Evolutionary conservation across 371 early-diverging fungal genomes (phyloP).

Genomic region (Parasitella parasitica): DNA sequence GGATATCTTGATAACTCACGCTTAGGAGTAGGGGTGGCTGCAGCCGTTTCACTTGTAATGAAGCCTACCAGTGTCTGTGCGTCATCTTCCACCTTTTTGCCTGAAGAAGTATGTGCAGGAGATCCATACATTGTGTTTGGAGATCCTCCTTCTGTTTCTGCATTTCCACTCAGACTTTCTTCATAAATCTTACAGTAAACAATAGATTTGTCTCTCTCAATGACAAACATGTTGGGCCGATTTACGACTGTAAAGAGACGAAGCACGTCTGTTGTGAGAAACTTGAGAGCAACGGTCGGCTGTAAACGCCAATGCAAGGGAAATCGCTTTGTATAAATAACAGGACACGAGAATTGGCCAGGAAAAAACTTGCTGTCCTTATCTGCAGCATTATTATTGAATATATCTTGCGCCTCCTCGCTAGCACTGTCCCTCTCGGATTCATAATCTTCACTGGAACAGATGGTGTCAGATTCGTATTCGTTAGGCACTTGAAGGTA

Average conservation of each 20-base stretch:
- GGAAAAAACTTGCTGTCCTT: conserved; percentile 33
- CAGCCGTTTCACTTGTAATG: background rate
- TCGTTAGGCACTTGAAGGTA: conserved; percentile 57
- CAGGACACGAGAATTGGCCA: conserved; percentile 75
- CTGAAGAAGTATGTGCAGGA: conserved; percentile 1
- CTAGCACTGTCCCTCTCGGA: conserved; percentile 35
- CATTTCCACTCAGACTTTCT: conserved; percentile 4
- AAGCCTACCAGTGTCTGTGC: conserved; percentile 3
- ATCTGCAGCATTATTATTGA: background rate
- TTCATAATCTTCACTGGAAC: conserved; percentile 29
- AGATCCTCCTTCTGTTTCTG: background rate
- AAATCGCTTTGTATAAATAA: conserved; percentile 64
- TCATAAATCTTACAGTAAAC: conserved; percentile 51
- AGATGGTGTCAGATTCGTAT: conserved; percentile 20
- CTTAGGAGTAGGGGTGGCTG: background rate
- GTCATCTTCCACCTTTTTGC: conserved; percentile 13
- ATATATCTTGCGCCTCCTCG: conserved; percentile 22
- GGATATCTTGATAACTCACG: conserved; percentile 7
- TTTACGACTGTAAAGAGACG: conserved; percentile 69
- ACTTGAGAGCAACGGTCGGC: conserved; percentile 66
- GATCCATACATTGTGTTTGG: conserved; percentile 14
- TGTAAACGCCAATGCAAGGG: conserved; percentile 77
- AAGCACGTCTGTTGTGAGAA: conserved; percentile 54
- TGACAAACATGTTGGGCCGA: conserved; percentile 72
- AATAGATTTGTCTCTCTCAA: conserved; percentile 57